These are phyloP conservation scores for Talaromyces pinophilus DNA, from an alignment of 2,329 filamentous ascomycete species.

Conservation along the genomic window DNA sequence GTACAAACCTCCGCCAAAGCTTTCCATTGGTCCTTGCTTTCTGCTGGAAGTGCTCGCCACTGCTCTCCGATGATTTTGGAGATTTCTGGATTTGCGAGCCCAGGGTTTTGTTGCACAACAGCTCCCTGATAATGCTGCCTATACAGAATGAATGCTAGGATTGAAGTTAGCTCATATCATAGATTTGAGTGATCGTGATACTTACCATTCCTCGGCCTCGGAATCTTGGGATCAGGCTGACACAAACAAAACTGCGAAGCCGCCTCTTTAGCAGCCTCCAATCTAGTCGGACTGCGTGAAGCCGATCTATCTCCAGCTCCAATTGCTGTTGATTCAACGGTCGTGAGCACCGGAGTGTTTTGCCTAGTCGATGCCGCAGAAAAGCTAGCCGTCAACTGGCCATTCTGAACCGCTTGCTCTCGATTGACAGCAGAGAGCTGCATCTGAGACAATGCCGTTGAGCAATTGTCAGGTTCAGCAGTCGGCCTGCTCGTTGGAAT, in stretches of 20 bases:
- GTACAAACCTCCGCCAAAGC: conserved; percentile 70
- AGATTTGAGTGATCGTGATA: conserved; percentile 25
- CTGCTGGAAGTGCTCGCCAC: conserved; percentile 76
- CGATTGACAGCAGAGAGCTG: conserved; percentile 34
- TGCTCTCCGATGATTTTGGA: conserved; percentile 95
- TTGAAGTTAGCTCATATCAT: background rate
- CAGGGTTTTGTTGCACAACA: conserved; percentile 80
- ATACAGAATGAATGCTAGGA: conserved; percentile 91
- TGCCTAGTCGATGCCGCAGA: conserved; percentile 9
- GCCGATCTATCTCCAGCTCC: conserved; percentile 31
- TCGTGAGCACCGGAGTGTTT: conserved; percentile 2
- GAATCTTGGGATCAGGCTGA: conserved; percentile 70
- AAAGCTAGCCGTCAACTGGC: conserved; percentile 22
- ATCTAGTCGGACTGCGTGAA: conserved; percentile 39
- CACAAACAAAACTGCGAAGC: conserved; percentile 64
- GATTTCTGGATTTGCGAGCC: conserved; percentile 90
- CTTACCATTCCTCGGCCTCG: conserved; percentile 70
- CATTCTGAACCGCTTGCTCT: conserved; percentile 30
- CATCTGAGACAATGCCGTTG: conserved; percentile 22
- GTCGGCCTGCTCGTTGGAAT: background rate
- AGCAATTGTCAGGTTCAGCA: conserved; percentile 10
- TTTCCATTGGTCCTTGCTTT: conserved; percentile 84
- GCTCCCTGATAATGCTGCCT: conserved; percentile 86
- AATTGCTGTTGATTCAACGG: background rate
- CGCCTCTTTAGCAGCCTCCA: conserved; percentile 42